Conservation (phyloP, 345 rosid genomes). For the Clausena lansium region DNA sequence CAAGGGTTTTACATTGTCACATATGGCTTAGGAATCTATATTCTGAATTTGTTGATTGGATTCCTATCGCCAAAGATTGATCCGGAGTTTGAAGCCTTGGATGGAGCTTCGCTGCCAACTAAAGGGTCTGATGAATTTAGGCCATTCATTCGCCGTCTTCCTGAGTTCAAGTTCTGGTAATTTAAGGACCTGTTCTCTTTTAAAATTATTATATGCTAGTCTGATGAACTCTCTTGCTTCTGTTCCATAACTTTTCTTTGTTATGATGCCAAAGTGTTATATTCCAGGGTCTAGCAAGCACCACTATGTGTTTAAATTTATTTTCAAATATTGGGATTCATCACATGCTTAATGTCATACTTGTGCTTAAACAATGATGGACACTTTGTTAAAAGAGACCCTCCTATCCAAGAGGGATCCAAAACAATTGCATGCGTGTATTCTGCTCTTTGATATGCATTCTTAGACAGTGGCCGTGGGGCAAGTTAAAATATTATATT, state of each 20-base stretch:
- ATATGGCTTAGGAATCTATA: conserved; percentile 47
- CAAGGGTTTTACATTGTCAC: conserved; percentile 46
- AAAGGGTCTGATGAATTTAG: conserved; percentile 44
- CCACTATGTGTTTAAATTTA: background rate
- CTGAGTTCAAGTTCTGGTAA: conserved; percentile 58
- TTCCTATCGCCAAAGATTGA: conserved; percentile 51
- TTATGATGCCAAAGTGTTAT: background rate
- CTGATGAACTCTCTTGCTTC: background rate
- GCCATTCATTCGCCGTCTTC: conserved; percentile 48
- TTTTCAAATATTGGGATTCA: background rate
- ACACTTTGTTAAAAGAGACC: background rate
- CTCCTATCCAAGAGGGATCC: background rate
- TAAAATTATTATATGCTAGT: background rate
- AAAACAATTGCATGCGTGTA: background rate
- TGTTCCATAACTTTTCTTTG: background rate
- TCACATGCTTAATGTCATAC: too few species aligned
- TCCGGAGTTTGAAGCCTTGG: conserved; percentile 46
- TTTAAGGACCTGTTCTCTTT: too few species aligned
- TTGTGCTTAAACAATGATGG: background rate
- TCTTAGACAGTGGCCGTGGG: background rate
- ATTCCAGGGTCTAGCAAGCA: background rate
- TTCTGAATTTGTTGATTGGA: conserved; percentile 48
- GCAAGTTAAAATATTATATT: background rate
- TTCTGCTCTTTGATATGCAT: background rate
- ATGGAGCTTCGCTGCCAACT: conserved; percentile 50